phyloP scores from a whole-genome alignment of 345 rosid genomes.

The Zanthoxylum bungeanum region DNA sequence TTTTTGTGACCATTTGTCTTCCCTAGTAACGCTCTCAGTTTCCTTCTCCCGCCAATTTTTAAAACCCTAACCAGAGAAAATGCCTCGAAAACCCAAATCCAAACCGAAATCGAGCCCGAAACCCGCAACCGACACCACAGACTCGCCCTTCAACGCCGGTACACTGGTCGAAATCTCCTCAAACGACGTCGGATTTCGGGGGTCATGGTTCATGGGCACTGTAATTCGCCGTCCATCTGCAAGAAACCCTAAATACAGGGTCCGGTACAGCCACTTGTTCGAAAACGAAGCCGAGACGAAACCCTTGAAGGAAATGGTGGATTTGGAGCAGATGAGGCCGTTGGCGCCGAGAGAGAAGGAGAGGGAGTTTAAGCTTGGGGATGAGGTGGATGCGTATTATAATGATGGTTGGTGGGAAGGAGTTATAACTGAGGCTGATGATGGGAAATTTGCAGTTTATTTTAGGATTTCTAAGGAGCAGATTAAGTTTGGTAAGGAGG shows the following conservation, averaged over 20 bases:
- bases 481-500: constrained; percentile 39
- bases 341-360: constrained; percentile 52
- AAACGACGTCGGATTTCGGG: constrained; percentile 63
- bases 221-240: constrained; percentile 35
- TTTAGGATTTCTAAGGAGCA: constrained; percentile 58
- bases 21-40: no score
- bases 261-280: constrained; percentile 50
- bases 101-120: constrained; percentile 5
- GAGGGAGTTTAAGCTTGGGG: constrained; percentile 40
- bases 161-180: constrained; percentile 60
- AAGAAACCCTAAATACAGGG: constrained; percentile 29
- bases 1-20: no score
- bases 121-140: constrained; percentile 8
- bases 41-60: constrained; percentile 10
- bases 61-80: constrained; percentile 11
- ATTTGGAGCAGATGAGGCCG: constrained; percentile 42
- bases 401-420: constrained; percentile 99
- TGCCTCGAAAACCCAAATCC: constrained; percentile 5
- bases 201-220: no score
- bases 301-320: constrained; percentile 40
- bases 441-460: constrained; percentile 57
- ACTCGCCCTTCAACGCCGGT: constrained; percentile 37
- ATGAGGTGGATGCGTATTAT: constrained; percentile 61
- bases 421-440: constrained; percentile 40
- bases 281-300: constrained; percentile 44